phyloP scores from a whole-genome alignment of 1,284 basidiomycete species.

The Phlebopus sp. region DNA sequence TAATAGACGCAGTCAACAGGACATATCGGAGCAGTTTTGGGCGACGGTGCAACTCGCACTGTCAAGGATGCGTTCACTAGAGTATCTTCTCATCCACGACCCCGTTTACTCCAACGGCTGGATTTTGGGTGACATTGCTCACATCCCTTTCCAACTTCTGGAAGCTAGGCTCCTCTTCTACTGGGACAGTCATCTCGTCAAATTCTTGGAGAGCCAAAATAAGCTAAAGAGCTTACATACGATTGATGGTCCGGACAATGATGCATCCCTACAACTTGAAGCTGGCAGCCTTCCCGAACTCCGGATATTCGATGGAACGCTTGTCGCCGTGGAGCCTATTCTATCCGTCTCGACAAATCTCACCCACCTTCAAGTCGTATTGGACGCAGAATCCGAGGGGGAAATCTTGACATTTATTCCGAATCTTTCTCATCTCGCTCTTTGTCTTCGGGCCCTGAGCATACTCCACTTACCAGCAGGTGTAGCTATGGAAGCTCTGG shows the following conservation, averaged over 20 bases:
- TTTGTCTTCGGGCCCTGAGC: conserved; percentile 31
- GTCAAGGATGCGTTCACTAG: conserved; percentile 27
- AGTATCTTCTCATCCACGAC: conserved; percentile 28
- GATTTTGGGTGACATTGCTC: conserved; percentile 28
- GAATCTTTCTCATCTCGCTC: conserved; percentile 20
- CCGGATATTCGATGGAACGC: conserved; percentile 27
- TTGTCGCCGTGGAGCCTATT: conserved; percentile 28
- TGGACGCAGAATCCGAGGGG: conserved; percentile 25
- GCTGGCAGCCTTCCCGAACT: conserved; percentile 30
- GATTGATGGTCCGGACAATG: conserved; percentile 24
- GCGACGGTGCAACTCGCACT: conserved; percentile 22
- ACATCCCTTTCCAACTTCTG: conserved; percentile 31
- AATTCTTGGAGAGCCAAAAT: conserved; percentile 34
- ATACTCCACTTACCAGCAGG: conserved; percentile 32
- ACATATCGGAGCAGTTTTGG: conserved; percentile 28
- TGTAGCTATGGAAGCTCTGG: conserved; percentile 23
- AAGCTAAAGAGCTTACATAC: conserved; percentile 28
- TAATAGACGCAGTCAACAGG: conserved; percentile 17
- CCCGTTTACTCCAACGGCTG: conserved; percentile 26
- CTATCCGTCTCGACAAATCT: conserved; percentile 25
- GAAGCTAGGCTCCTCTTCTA: conserved; percentile 27
- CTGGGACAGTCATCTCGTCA: conserved; percentile 30
- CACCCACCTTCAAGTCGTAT: conserved; percentile 25
- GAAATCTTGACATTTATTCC: conserved; percentile 28
- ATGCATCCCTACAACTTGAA: conserved; percentile 25